A percentile compares a stretch with the other conserved stretches of the same genome.
These are phyloP conservation scores for Sugiyamaella valdiviana DNA, from an alignment of 805 yeast genomes.

Conservation along the genomic window DNA sequence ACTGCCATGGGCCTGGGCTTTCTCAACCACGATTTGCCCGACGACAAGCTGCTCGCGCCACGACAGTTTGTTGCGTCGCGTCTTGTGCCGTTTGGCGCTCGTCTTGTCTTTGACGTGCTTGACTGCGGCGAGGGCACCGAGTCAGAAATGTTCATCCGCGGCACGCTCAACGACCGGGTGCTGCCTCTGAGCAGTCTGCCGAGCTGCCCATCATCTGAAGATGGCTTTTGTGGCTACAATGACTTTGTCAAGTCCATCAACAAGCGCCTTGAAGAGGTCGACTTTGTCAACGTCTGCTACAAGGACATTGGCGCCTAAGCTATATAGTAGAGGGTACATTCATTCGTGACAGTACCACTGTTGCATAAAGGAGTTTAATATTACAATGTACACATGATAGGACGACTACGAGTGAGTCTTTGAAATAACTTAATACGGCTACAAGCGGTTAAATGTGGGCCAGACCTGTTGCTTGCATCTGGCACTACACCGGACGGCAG, in stretches of 20 bases:
- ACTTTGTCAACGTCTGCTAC: slow-evolving; percentile 15
- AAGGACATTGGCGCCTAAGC: too few species aligned
- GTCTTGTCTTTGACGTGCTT: slow-evolving; percentile 34
- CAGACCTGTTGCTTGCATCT: too few species aligned
- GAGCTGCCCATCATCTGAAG: slow-evolving; percentile 27
- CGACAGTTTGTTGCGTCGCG: slow-evolving; percentile 36
- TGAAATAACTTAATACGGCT: too few species aligned
- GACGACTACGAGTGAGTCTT: too few species aligned
- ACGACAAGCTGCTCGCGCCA: slow-evolving; percentile 38
- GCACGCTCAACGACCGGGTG: slow-evolving; percentile 34
- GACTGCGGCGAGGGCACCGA: slow-evolving; percentile 21
- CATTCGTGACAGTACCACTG: too few species aligned
- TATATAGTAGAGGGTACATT: too few species aligned
- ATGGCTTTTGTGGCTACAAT: slow-evolving; percentile 32
- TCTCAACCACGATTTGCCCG: slow-evolving; percentile 38
- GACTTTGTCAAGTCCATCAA: slow-evolving; percentile 16
- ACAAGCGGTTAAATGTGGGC: too few species aligned
- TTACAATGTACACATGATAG: too few species aligned
- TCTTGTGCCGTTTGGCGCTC: slow-evolving; percentile 38
- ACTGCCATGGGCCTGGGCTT: slow-evolving; percentile 55
- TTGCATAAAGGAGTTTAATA: too few species aligned
- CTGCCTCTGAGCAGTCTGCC: slow-evolving; percentile 33
- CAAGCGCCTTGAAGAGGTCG: slow-evolving; percentile 5
- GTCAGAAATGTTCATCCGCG: slow-evolving; percentile 22
- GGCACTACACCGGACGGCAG: too few species aligned